A percentile compares a stretch with the other conserved stretches of the same genome.
phyloP scores from a whole-genome alignment of 345 rosid genomes.

The Mercurialis annua region DNA sequence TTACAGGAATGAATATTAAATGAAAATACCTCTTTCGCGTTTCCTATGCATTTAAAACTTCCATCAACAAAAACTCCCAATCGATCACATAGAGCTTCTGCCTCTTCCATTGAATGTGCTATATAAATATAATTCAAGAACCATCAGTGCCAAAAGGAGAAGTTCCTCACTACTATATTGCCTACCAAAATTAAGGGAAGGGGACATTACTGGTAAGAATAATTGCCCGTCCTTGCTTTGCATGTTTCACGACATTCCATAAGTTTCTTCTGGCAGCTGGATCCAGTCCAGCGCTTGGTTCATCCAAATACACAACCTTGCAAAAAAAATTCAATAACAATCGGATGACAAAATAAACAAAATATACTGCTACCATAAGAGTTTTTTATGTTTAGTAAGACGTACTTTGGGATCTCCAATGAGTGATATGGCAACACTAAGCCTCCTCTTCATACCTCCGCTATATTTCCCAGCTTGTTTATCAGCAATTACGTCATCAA shows the following conservation, averaged over 20 bases:
- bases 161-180: not conserved
- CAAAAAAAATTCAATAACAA: slow-evolving; percentile 1
- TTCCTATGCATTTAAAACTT: slow-evolving; percentile 82
- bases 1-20: not conserved
- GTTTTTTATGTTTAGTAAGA: not conserved
- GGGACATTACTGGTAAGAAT: slow-evolving; percentile 67
- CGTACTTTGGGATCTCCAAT: slow-evolving; percentile 87
- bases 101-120: slow-evolving; percentile 99
- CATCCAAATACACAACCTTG: slow-evolving; percentile 97
- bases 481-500: slow-evolving; percentile 78
- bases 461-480: slow-evolving; percentile 86
- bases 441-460: slow-evolving; percentile 98
- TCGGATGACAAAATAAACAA: slow-evolving; percentile 13
- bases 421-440: slow-evolving; percentile 92
- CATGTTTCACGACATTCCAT: slow-evolving; percentile 81
- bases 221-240: slow-evolving; percentile 69
- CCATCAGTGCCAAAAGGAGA: not conserved
- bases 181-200: not conserved
- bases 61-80: slow-evolving; percentile 84
- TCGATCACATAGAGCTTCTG: slow-evolving; percentile 83
- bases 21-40: slow-evolving; percentile 65
- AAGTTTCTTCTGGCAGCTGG: slow-evolving; percentile 86
- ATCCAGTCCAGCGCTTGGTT: slow-evolving; percentile 94
- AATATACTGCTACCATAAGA: not conserved
- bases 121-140: slow-evolving; percentile 24